phyloP scores from a whole-genome alignment of 768 basidiomycete species.

The Trichaptum fuscoviolaceum region DNA sequence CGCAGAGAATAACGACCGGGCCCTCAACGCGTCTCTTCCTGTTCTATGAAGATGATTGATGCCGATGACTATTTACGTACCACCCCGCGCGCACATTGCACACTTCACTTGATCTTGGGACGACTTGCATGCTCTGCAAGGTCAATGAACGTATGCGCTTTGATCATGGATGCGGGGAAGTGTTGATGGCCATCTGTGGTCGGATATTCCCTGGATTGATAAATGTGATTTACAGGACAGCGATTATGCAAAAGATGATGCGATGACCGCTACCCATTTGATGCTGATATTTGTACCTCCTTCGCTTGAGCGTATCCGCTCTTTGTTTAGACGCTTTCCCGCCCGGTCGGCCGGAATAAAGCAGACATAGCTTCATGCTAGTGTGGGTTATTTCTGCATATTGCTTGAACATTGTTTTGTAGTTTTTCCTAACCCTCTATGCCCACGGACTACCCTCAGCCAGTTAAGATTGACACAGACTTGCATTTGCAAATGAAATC shows the following conservation, averaged over 20 bases:
- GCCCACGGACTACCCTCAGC: background rate
- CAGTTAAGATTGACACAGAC: background rate
- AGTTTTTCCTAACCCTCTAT: background rate
- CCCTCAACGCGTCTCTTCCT: background rate
- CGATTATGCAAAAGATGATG: background rate
- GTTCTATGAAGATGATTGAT: background rate
- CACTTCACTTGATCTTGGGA: too few relatives aligned
- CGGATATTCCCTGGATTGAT: background rate
- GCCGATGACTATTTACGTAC: background rate
- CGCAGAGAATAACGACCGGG: background rate
- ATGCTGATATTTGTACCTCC: background rate
- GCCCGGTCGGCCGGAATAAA: background rate
- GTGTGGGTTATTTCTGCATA: background rate
- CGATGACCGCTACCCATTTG: background rate
- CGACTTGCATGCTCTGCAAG: too few relatives aligned
- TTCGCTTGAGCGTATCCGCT: background rate
- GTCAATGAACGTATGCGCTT: background rate
- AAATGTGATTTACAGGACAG: background rate
- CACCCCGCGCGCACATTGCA: too few relatives aligned
- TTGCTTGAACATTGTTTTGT: background rate
- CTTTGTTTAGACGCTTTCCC: background rate
- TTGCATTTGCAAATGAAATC: background rate
- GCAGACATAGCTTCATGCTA: background rate
- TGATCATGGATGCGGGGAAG: background rate
- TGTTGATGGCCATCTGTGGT: background rate